phyloP scores from a whole-genome alignment of 73 alveolate species.

The Symbiodinium pilosum region DNA sequence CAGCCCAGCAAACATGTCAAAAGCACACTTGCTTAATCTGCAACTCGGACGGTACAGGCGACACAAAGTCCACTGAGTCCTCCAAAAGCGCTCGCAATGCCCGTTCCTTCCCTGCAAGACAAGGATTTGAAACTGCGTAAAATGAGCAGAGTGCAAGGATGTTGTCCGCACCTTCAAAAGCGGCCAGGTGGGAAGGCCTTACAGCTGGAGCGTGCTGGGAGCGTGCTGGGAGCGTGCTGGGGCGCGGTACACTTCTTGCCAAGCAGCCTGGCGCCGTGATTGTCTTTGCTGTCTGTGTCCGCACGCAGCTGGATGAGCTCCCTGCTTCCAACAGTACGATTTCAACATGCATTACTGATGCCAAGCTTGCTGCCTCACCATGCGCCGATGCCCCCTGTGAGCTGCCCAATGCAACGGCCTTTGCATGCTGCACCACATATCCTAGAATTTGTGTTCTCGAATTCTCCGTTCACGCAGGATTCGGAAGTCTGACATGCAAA shows the following conservation, averaged over 20 bases:
- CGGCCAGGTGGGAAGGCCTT: slow-evolving; percentile 52
- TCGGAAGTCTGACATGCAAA: too few species aligned
- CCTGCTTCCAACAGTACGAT: neutral
- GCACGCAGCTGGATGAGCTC: slow-evolving; percentile 58
- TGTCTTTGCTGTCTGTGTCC: neutral
- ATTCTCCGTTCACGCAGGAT: too few species aligned
- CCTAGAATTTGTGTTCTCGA: too few species aligned
- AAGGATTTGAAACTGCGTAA: too few species aligned
- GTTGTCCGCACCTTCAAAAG: slow-evolving; percentile 23
- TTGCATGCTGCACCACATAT: neutral
- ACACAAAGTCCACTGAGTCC: too few species aligned
- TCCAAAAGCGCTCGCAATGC: slow-evolving; percentile 50
- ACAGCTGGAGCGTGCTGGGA: neutral
- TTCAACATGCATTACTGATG: neutral
- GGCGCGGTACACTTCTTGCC: neutral
- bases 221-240: neutral
- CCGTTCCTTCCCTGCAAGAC: slow-evolving; percentile 38
- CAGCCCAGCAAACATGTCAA: too few species aligned
- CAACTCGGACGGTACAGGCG: too few species aligned
- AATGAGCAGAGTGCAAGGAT: too few species aligned
- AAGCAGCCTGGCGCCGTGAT: slow-evolving; percentile 40
- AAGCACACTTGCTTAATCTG: too few species aligned
- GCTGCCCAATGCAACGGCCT: slow-evolving; percentile 95
- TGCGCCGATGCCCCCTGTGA: slow-evolving; percentile 65
- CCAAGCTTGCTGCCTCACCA: slow-evolving; percentile 31